These are phyloP conservation scores for Perilla frutescens DNA, from an alignment of 257 asterid species.

Conservation along the genomic window DNA sequence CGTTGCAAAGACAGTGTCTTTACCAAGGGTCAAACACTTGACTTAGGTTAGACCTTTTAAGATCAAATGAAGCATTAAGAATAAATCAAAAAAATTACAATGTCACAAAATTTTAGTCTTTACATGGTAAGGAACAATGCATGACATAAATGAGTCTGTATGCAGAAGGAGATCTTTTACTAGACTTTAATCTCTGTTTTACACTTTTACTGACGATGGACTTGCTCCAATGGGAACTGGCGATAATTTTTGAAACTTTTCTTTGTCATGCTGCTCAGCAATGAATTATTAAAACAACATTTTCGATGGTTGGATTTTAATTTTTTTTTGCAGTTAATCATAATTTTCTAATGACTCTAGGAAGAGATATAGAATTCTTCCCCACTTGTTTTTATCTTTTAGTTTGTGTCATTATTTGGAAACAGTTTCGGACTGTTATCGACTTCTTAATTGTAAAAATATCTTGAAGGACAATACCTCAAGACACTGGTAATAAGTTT, in stretches of 20 bases:
- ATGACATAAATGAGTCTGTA: constrained; percentile 26
- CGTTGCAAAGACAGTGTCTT: constrained; percentile 62
- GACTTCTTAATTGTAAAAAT: background rate
- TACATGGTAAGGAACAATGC: constrained; percentile 27
- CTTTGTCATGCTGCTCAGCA: constrained; percentile 20
- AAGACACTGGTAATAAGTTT: background rate
- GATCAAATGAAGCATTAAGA: constrained; percentile 52
- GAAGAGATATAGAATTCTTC: constrained; percentile 2
- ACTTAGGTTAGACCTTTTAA: constrained; percentile 82
- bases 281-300: constrained; percentile 1
- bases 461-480: background rate
- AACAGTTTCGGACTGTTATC: background rate
- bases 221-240: constrained; percentile 13
- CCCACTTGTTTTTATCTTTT: background rate
- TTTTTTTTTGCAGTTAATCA: background rate
- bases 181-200: constrained; percentile 19
- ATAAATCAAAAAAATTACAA: constrained; percentile 39
- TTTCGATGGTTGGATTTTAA: background rate
- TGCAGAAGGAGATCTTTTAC: constrained; percentile 2
- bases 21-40: constrained; percentile 75
- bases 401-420: background rate
- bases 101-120: constrained; percentile 33
- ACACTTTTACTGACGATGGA: constrained; percentile 7
- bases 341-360: constrained; percentile 12
- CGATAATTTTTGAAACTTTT: constrained; percentile 10